A percentile compares a stretch with the other conserved stretches of the same genome.
These are phyloP conservation scores for Sporothrix schenckii DNA, from an alignment of 2,329 filamentous ascomycete species.

Conservation along the genomic window DNA sequence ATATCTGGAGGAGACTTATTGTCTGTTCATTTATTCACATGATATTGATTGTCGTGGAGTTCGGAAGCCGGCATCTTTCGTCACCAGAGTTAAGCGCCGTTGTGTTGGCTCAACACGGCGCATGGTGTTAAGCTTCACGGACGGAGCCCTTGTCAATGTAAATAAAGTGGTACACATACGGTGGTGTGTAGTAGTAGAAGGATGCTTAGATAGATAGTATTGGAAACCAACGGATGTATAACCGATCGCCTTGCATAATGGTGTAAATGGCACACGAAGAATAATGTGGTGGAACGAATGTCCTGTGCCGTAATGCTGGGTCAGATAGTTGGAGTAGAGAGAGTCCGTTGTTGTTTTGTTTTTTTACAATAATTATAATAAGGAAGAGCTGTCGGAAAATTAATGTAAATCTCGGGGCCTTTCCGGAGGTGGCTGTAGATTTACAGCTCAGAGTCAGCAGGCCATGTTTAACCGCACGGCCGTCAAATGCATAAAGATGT, in stretches of 20 bases:
- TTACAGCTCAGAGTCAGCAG: not conserved
- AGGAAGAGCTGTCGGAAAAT: not conserved
- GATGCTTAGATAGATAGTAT: not conserved
- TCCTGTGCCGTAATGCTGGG: not conserved
- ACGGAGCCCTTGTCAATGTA: not conserved
- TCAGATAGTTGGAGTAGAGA: not conserved
- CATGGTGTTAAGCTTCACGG: conserved; percentile 7
- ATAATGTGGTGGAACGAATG: not conserved
- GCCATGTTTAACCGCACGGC: not conserved
- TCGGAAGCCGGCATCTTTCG: not conserved
- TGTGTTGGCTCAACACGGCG: not conserved
- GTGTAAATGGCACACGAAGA: not conserved
- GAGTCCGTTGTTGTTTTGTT: not conserved
- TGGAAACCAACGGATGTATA: not conserved
- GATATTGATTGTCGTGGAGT: too few species aligned
- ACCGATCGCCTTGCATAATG: not conserved
- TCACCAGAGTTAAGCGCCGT: not conserved
- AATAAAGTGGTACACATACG: not conserved
- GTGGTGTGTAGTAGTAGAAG: not conserved
- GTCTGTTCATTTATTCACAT: not conserved
- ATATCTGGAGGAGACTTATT: not conserved
- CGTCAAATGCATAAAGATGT: not conserved
- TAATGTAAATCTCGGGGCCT: not conserved
- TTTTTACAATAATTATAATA: not conserved
- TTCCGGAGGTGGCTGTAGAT: not conserved